These are phyloP conservation scores for Cyclostephanos invisitatus DNA, from an alignment of 108 stramenopile genomes.

Conservation along the genomic window DNA sequence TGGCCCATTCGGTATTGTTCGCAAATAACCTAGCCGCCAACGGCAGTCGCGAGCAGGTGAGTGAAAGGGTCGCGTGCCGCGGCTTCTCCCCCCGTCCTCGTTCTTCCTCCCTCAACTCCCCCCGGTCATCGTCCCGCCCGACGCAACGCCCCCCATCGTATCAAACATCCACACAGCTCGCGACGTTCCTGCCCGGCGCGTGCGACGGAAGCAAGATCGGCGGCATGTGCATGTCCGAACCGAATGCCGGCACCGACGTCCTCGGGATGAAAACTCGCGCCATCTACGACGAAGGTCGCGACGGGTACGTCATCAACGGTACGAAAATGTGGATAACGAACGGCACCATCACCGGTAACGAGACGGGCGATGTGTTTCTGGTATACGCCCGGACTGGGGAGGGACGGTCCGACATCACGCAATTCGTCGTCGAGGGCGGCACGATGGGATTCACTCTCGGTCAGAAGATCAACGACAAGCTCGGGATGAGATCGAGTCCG, in stretches of 20 bases:
- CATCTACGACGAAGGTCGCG: constrained; percentile 32
- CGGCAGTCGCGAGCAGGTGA: constrained; percentile 77
- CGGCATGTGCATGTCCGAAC: constrained; percentile 99
- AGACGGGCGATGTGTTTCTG: constrained; percentile 92
- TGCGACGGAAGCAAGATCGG: constrained; percentile 89
- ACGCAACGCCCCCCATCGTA: neutral
- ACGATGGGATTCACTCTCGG: constrained; percentile 95
- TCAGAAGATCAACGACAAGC: constrained; percentile 96
- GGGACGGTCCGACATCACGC: constrained; percentile 68
- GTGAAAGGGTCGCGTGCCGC: no score
- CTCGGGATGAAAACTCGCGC: constrained; percentile 95
- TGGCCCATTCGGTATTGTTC: constrained; percentile 90
- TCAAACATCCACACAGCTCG: constrained; percentile 26
- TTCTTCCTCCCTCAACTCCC: neutral
- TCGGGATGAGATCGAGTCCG: constrained; percentile 88
- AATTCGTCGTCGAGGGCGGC: constrained; percentile 96
- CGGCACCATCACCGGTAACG: constrained; percentile 88
- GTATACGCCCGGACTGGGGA: constrained; percentile 95
- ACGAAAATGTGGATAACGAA: constrained; percentile 99
- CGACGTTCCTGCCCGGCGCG: constrained; percentile 71
- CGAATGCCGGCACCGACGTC: constrained; percentile 97
- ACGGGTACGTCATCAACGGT: constrained; percentile 89
- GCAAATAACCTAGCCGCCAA: constrained; percentile 91
- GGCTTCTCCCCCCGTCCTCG: neutral
- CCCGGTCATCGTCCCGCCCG: no score